A percentile compares a stretch with the other conserved stretches of the same genome.
phyloP scores from a whole-genome alignment of 768 basidiomycete genomes.

The Panaeolus cyanescens region DNA sequence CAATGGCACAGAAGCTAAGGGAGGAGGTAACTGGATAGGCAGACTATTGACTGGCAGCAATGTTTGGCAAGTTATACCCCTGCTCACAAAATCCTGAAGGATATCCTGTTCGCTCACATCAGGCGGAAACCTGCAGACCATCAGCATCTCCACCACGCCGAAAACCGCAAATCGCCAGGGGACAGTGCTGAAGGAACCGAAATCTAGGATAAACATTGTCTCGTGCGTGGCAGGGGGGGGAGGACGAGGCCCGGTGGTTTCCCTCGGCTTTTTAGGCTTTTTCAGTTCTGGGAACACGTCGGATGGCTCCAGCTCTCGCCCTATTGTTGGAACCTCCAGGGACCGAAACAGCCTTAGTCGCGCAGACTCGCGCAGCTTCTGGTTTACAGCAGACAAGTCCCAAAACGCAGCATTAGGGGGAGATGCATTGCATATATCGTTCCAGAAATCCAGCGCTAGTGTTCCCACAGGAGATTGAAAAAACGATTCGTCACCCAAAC shows the following conservation, averaged over 20 bases:
- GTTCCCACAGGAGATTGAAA: background rate
- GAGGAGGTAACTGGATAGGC: background rate
- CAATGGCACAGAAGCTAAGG: background rate
- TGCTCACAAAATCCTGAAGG: background rate
- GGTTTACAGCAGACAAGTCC: background rate
- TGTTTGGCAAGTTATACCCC: conserved; percentile 3
- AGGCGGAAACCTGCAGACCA: conserved; percentile 6
- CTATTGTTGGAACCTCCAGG: background rate
- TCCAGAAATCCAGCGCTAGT: background rate
- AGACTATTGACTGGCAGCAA: background rate
- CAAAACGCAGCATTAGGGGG: background rate
- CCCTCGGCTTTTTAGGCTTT: background rate
- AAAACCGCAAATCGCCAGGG: conserved; percentile 5
- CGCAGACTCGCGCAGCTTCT: background rate
- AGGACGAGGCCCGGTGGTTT: background rate
- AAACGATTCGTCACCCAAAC: background rate
- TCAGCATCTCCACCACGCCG: background rate
- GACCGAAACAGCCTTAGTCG: background rate
- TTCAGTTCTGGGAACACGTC: background rate
- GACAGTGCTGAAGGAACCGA: background rate
- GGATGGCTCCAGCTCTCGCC: background rate
- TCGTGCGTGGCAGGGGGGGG: background rate
- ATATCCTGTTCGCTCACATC: background rate
- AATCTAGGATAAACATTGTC: background rate
- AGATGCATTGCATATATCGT: background rate